A percentile compares a stretch with the other conserved stretches of the same genome.
Evolutionary conservation across 2,329 filamentous ascomycete genomes (phyloP).

Genomic region (Colletotrichum scovillei): DNA sequence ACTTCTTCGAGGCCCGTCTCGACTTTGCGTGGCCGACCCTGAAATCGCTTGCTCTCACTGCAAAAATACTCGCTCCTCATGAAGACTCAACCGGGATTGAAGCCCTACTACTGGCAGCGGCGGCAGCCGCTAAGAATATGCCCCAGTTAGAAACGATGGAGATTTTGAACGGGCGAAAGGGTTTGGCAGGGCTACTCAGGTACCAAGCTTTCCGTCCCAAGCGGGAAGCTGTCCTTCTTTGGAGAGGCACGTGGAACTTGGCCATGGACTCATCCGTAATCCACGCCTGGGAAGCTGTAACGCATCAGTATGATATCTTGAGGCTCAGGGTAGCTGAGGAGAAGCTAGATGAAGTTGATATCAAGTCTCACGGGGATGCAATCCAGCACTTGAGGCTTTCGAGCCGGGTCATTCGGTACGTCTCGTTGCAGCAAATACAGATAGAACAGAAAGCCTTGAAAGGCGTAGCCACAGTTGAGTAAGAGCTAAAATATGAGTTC

Average conservation of each 20-base stretch:
- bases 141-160: constrained; percentile 47
- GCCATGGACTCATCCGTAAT: constrained; percentile 38
- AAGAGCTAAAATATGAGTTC: not conserved
- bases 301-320: constrained; percentile 37
- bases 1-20: constrained; percentile 43
- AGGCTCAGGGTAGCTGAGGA: constrained; percentile 39
- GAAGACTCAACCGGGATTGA: constrained; percentile 37
- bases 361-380: constrained; percentile 46
- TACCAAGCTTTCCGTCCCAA: constrained; percentile 38
- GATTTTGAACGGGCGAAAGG: constrained; percentile 48
- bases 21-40: constrained; percentile 45
- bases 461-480: constrained; percentile 33
- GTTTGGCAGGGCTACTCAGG: constrained; percentile 45
- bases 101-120: constrained; percentile 41
- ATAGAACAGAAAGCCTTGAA: constrained; percentile 42
- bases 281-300: constrained; percentile 44
- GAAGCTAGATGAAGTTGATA: constrained; percentile 39
- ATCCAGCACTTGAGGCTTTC: constrained; percentile 44
- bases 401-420: constrained; percentile 43
- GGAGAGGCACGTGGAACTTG: constrained; percentile 45
- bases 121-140: constrained; percentile 43
- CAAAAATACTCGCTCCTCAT: constrained; percentile 40
- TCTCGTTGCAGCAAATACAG: constrained; percentile 48
- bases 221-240: constrained; percentile 39
- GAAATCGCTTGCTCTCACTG: constrained; percentile 46